These are phyloP conservation scores for Gossypioides kirkii DNA, from an alignment of 345 rosid genomes.

Conservation along the genomic window DNA sequence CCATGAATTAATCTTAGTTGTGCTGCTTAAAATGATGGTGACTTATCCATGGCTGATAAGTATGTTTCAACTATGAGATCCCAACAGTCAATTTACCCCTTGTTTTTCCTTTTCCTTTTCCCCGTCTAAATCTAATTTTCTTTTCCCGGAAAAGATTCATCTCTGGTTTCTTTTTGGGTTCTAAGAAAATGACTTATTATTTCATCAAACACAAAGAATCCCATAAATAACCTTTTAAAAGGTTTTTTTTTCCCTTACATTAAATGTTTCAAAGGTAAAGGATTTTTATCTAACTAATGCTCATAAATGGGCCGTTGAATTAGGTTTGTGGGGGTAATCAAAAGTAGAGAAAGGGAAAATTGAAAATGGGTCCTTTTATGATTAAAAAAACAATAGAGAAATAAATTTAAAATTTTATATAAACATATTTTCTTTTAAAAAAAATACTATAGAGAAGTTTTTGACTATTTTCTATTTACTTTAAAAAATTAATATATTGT, in stretches of 20 bases:
- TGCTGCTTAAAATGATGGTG: slow-evolving; percentile 1
- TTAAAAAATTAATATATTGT: too few relatives aligned
- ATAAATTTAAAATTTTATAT: too few relatives aligned
- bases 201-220: not conserved
- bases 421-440: too few relatives aligned
- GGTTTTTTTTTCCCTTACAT: not conserved
- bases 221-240: not conserved
- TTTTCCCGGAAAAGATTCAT: not conserved
- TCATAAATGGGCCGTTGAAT: slow-evolving; percentile 13
- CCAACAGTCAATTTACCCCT: not conserved
- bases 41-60: not conserved
- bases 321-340: not conserved
- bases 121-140: not conserved
- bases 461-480: too few relatives aligned
- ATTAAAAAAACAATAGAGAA: too few relatives aligned
- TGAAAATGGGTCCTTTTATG: too few relatives aligned
- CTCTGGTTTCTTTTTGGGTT: not conserved
- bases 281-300: not conserved
- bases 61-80: slow-evolving; percentile 1
- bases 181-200: not conserved
- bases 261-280: not conserved
- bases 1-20: not conserved
- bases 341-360: too few relatives aligned
- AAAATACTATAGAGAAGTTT: too few relatives aligned
- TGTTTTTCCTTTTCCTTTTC: not conserved